Percentiles rank a stretch among this genome's conserved stretches.
These are phyloP conservation scores for Fusarium austroafricanum DNA, from an alignment of 2,329 filamentous ascomycete genomes.

Conservation along the genomic window DNA sequence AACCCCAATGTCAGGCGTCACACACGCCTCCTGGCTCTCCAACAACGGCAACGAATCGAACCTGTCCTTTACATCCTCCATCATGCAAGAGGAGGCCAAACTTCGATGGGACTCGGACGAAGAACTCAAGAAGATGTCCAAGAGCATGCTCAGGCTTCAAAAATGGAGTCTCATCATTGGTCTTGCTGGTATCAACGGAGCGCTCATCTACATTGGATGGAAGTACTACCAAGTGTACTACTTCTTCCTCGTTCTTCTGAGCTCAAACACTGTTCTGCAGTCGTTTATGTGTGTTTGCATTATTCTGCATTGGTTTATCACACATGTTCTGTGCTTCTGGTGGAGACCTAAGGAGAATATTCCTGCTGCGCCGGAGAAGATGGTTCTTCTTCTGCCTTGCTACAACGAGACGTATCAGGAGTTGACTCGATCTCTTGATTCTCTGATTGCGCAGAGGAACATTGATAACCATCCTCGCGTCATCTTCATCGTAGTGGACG, in stretches of 20 bases:
- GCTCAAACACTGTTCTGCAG: constrained; percentile 59
- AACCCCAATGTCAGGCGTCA: constrained; percentile 48
- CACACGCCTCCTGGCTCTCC: constrained; percentile 50
- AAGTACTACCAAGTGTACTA: constrained; percentile 56
- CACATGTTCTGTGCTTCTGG: constrained; percentile 48
- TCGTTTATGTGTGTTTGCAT: constrained; percentile 57
- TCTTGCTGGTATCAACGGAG: constrained; percentile 50
- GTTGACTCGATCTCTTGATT: constrained; percentile 58
- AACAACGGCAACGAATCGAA: constrained; percentile 49
- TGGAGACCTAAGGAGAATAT: constrained; percentile 47
- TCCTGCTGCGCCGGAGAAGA: constrained; percentile 55
- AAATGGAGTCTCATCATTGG: constrained; percentile 55
- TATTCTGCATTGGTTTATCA: constrained; percentile 48
- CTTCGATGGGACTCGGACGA: constrained; percentile 55
- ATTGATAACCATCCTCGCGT: constrained; percentile 56
- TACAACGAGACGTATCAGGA: constrained; percentile 62
- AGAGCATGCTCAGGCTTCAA: constrained; percentile 52
- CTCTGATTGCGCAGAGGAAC: constrained; percentile 57
- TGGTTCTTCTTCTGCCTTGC: constrained; percentile 61
- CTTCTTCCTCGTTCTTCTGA: constrained; percentile 59
- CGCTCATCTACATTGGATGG: constrained; percentile 53
- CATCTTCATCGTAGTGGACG: constrained; percentile 62
- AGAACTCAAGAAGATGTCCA: constrained; percentile 55
- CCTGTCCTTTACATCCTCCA: constrained; percentile 52
- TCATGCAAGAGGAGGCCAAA: constrained; percentile 55